Evolutionary conservation across 441 rosid species (phyloP).

Genomic region (Gossypium gossypioides): DNA sequence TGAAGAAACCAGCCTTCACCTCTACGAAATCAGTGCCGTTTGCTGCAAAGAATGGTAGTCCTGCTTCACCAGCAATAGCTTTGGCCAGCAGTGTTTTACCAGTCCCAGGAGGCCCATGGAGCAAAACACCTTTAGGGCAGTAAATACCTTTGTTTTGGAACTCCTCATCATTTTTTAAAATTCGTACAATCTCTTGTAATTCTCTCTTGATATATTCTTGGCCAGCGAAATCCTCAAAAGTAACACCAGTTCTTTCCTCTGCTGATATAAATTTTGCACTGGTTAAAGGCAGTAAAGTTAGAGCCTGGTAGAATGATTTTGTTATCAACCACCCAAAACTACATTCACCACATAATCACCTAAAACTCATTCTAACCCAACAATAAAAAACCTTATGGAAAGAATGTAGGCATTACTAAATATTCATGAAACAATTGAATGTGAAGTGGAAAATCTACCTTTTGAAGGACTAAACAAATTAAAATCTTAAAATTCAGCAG

Average conservation of each 20-base stretch:
- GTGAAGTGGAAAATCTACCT: background rate
- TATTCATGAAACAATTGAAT: background rate
- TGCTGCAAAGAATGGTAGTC: constrained; percentile 89
- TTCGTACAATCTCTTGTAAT: constrained; percentile 81
- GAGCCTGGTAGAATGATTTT: constrained; percentile 7
- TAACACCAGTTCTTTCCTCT: constrained; percentile 86
- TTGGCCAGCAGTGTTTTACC: constrained; percentile 93
- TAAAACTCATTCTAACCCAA: constrained; percentile 4
- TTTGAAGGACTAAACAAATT: background rate
- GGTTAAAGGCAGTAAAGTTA: constrained; percentile 22
- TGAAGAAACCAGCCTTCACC: constrained; percentile 33
- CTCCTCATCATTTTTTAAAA: constrained; percentile 82
- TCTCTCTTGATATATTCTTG: constrained; percentile 92
- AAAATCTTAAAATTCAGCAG: constrained; percentile 1
- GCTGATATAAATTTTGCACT: constrained; percentile 94
- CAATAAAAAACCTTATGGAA: background rate
- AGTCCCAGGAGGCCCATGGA: constrained; percentile 98
- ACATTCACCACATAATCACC: background rate
- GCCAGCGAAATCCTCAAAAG: constrained; percentile 97
- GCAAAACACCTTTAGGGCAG: constrained; percentile 97
- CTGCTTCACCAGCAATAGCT: constrained; percentile 99
- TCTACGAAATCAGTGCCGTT: constrained; percentile 97
- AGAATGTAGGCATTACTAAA: background rate
- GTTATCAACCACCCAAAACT: background rate
- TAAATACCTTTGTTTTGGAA: constrained; percentile 82